phyloP scores from a whole-genome alignment of 306 rosid genomes.

The Delonix regia region DNA sequence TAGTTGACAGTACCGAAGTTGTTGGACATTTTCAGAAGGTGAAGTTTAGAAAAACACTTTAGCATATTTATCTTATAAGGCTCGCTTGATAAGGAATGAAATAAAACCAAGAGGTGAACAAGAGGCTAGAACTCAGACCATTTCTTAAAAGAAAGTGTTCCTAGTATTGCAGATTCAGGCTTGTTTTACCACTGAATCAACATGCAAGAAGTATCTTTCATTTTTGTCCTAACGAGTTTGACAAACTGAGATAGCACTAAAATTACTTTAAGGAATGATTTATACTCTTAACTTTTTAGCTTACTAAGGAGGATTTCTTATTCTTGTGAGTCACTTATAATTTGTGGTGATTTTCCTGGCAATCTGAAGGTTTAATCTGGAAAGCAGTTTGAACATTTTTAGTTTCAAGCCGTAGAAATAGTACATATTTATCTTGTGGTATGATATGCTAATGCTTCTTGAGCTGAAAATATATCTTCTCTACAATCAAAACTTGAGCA shows the following conservation, averaged over 20 bases:
- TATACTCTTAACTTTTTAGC: too few relatives aligned
- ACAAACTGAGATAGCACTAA: not conserved
- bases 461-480: too few relatives aligned
- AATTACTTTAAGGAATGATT: not conserved
- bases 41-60: constrained; percentile 4
- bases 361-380: not conserved
- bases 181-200: constrained; percentile 14
- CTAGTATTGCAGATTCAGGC: not conserved
- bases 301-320: not conserved
- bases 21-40: constrained; percentile 88
- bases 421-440: too few relatives aligned
- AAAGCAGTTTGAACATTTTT: too few relatives aligned
- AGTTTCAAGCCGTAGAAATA: too few relatives aligned
- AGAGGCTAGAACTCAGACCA: not conserved
- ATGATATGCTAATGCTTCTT: too few relatives aligned
- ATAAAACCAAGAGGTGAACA: constrained; percentile 3
- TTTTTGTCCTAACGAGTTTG: not conserved
- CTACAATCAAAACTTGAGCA: too few relatives aligned
- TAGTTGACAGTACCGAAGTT: constrained; percentile 74
- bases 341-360: not conserved
- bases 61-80: not conserved
- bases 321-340: not conserved
- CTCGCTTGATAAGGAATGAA: constrained; percentile 14
- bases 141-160: not conserved
- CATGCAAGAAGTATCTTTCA: constrained; percentile 3